A percentile compares a stretch with the other conserved stretches of the same genome.
These are phyloP conservation scores for Parastagonospora avenae DNA, from an alignment of 2,329 filamentous ascomycete species.

Conservation along the genomic window DNA sequence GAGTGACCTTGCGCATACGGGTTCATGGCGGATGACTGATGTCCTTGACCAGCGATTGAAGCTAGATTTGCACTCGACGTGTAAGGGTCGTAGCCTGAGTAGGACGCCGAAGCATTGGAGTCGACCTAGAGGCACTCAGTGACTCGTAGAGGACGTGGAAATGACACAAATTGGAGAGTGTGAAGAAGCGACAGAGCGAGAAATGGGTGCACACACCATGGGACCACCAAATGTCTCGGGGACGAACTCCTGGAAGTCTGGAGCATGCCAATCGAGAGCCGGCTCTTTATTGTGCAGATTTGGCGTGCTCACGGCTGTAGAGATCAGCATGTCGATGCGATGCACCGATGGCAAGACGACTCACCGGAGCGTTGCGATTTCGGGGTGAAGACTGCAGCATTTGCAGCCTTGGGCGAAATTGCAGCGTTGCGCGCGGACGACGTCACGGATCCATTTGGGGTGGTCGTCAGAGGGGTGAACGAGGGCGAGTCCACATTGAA, in stretches of 20 bases:
- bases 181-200: background rate
- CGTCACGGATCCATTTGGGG: constrained; percentile 52
- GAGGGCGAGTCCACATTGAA: constrained; percentile 96
- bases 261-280: constrained; percentile 54
- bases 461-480: constrained; percentile 74
- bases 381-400: constrained; percentile 83
- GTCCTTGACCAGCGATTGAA: constrained; percentile 39
- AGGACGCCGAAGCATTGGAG: constrained; percentile 32
- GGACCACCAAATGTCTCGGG: constrained; percentile 60
- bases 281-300: constrained; percentile 53
- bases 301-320: constrained; percentile 49
- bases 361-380: constrained; percentile 57
- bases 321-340: constrained; percentile 17
- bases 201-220: constrained; percentile 50
- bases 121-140: constrained; percentile 33
- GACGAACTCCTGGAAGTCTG: constrained; percentile 59
- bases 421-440: constrained; percentile 68
- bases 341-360: constrained; percentile 17
- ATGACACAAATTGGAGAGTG: background rate
- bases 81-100: constrained; percentile 53
- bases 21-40: constrained; percentile 53
- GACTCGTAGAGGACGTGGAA: background rate
- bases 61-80: constrained; percentile 42
- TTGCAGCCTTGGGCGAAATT: constrained; percentile 89
- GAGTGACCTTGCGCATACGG: constrained; percentile 78